These are phyloP conservation scores for Sporisorium sorghi DNA, from an alignment of 1,284 basidiomycete genomes.

Conservation along the genomic window DNA sequence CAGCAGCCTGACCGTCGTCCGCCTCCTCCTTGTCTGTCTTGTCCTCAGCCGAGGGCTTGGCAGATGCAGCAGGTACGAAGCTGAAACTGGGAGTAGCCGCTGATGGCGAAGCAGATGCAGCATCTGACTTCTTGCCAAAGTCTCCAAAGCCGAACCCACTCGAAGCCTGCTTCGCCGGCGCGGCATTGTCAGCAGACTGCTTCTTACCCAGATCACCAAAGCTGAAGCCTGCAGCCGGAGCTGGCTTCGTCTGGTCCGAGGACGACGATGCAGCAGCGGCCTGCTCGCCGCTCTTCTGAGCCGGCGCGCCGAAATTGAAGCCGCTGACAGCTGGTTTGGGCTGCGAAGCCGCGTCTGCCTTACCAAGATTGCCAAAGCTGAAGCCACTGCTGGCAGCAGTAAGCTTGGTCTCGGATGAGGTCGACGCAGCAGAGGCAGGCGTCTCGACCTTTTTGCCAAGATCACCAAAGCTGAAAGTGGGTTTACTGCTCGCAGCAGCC, in stretches of 20 bases:
- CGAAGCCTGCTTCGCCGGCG: not conserved
- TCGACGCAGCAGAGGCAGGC: not conserved
- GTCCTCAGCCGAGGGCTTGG: not conserved
- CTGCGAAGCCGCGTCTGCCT: slow-evolving; percentile 12
- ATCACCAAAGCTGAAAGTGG: slow-evolving; percentile 29
- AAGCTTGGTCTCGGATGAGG: slow-evolving; percentile 2
- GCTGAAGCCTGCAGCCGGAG: slow-evolving; percentile 17
- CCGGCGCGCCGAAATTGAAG: slow-evolving; percentile 17
- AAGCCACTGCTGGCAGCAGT: slow-evolving; percentile 6
- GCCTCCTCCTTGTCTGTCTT: slow-evolving; percentile 2
- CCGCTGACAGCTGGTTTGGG: slow-evolving; percentile 8
- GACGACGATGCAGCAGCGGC: not conserved
- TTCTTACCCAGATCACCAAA: slow-evolving; percentile 20
- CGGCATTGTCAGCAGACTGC: not conserved
- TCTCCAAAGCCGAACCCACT: slow-evolving; percentile 6
- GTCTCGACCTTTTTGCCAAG: slow-evolving; percentile 13
- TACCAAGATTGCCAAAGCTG: slow-evolving; percentile 21
- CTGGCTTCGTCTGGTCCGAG: slow-evolving; percentile 5
- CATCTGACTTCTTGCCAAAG: slow-evolving; percentile 11
- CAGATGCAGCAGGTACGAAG: slow-evolving; percentile 19
- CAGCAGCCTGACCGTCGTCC: not conserved
- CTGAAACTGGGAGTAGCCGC: slow-evolving; percentile 7
- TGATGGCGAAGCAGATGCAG: not conserved
- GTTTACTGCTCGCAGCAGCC: slow-evolving; percentile 6
- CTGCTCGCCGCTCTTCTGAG: slow-evolving; percentile 5